phyloP scores from a whole-genome alignment of 768 basidiomycete species.

The Leccinum fibrillosum region DNA sequence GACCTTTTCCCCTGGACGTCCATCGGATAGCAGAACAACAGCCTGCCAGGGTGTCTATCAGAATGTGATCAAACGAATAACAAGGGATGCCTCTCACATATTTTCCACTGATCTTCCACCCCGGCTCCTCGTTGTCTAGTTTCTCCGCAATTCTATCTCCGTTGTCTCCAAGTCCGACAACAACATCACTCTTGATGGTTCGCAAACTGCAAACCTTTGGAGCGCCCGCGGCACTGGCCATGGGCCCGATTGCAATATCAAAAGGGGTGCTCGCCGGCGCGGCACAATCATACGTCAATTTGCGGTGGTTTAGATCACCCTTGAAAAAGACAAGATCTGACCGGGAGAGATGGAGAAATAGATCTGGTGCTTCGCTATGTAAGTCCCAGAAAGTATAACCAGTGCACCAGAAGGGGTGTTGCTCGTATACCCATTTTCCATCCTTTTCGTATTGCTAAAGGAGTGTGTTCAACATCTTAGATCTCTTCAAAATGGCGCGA shows the following conservation, averaged over 20 bases:
- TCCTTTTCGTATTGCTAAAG: constrained; percentile 84
- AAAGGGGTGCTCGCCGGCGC: constrained; percentile 87
- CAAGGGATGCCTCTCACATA: constrained; percentile 57
- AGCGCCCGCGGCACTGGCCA: constrained; percentile 85
- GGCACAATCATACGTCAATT: constrained; percentile 83
- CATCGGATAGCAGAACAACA: constrained; percentile 82
- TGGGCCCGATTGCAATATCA: constrained; percentile 85
- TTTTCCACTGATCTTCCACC: constrained; percentile 98
- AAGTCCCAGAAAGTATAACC: constrained; percentile 93
- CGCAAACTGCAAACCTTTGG: constrained; percentile 83
- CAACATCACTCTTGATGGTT: constrained; percentile 94
- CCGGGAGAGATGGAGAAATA: constrained; percentile 87
- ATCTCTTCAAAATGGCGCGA: neutral
- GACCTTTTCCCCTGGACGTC: constrained; percentile 86
- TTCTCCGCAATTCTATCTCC: constrained; percentile 71
- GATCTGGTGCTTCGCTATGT: constrained; percentile 78
- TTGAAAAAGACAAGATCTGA: constrained; percentile 94
- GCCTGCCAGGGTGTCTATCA: constrained; percentile 47
- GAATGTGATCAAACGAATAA: constrained; percentile 1
- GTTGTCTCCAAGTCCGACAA: constrained; percentile 74
- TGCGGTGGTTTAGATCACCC: constrained; percentile 92
- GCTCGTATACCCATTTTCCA: constrained; percentile 92
- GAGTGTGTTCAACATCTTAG: constrained; percentile 2
- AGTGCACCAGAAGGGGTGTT: constrained; percentile 95
- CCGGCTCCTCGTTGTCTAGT: constrained; percentile 82